Percentiles rank a stretch among this genome's conserved stretches.
Conservation (phyloP, 495 filamentous ascomycete species). For the Talaromyces liani region DNA sequence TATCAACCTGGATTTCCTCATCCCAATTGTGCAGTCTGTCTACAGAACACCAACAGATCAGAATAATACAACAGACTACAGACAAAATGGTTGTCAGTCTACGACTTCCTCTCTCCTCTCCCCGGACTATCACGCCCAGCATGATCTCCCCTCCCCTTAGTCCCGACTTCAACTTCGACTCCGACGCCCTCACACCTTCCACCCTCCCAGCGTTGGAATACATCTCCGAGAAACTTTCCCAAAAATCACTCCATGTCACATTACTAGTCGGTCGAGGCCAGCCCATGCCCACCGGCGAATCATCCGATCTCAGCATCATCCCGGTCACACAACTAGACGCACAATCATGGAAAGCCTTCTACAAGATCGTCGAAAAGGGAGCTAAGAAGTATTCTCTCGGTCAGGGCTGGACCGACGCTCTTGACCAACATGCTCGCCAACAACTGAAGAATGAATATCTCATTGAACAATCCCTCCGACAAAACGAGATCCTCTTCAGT, state of each 20-base stretch:
- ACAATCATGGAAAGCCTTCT: conserved; percentile 28
- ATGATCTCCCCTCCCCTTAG: conserved; percentile 41
- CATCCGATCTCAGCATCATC: conserved; percentile 39
- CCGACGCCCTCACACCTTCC: conserved; percentile 32
- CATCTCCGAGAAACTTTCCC: conserved; percentile 39
- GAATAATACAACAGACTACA: not conserved
- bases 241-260: conserved; percentile 39
- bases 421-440: conserved; percentile 26
- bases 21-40: not conserved
- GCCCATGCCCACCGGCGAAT: conserved; percentile 34
- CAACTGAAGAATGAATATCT: conserved; percentile 43
- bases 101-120: conserved; percentile 35
- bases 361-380: conserved; percentile 33
- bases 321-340: conserved; percentile 34
- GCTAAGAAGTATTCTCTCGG: conserved; percentile 36
- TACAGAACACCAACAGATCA: conserved; percentile 5
- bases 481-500: conserved; percentile 63
- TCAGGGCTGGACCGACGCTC: conserved; percentile 36
- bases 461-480: conserved; percentile 54
- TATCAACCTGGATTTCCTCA: not conserved
- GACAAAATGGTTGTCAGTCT: conserved; percentile 31
- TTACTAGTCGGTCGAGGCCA: conserved; percentile 41
- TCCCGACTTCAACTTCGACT: conserved; percentile 34
- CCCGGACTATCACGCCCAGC: conserved; percentile 30
- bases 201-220: conserved; percentile 41